Evolutionary conservation across 257 asterid species (phyloP), one percentile per base, ranked within the genome.

Genomic region (Ophiorrhiza pumila): DNA sequence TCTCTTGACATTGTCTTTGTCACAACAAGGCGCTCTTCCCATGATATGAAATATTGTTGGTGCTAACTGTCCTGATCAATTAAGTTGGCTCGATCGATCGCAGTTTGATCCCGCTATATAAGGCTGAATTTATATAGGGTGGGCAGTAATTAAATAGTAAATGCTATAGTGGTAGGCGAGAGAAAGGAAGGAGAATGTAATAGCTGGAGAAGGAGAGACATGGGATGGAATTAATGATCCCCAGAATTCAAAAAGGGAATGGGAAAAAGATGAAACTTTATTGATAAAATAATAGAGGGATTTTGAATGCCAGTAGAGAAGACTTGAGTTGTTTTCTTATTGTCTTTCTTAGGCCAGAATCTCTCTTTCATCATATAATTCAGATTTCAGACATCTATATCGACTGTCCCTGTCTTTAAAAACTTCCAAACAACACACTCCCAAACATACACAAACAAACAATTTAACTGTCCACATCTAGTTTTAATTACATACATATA

Each of bases 1-100:
- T 80, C 75, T 83, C 82, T 83, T 83, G 41, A 83, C 86, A 46
- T 72, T 83, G 35, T 78, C 77, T 67, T 83, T 83, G 74, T 83
- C 86, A 43, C 86, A 83, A 52, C 86, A 83, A 68, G 86, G 86
- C 9, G 86, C 79, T 80, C 86, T 83, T 7, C 86, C 86, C 86
- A 83, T 81, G 8, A 35, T 49, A 2, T 25, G 42, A 58, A 3
- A 61, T 20, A 1, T 6, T 31, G 37, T 7, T 35, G 47, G 62
- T 4, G 25, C n/a, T n/a, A n/a, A n/a, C n/a, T n/a, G n/a, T n/a
- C n/a, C n/a, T n/a, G n/a, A n/a, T n/a, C n/a, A n/a, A 35, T 2
- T 37, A 37, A 37, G 42, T 37, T 37, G 42, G 42, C 42, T 37
- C n/a, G n/a, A n/a, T n/a, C n/a, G n/a, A n/a, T n/a, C n/a, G n/a